A percentile compares a stretch with the other conserved stretches of the same genome.
Evolutionary conservation across 208 protist species (phyloP).

Genomic region (Sergeia podlipaevii): DNA sequence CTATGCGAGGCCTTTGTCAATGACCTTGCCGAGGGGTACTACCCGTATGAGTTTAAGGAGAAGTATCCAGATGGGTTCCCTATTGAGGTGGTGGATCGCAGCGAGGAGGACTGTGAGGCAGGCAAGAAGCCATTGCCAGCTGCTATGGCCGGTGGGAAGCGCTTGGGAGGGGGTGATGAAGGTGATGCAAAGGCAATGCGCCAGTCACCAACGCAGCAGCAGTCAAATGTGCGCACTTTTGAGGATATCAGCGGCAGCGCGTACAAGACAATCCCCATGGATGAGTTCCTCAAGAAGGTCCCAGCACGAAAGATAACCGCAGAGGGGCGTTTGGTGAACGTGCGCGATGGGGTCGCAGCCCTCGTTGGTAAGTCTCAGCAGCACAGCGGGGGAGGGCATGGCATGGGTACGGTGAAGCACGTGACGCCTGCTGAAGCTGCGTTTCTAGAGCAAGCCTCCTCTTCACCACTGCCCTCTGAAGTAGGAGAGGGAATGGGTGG

Average conservation of each 20-base stretch:
- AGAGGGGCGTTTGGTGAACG: conserved; percentile 62
- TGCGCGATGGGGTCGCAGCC: conserved; percentile 46
- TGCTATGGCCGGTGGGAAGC: background rate
- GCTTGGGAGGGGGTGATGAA: too few relatives aligned
- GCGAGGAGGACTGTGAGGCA: conserved; percentile 21
- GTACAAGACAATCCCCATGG: conserved; percentile 15
- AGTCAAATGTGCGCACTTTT: conserved; percentile 19
- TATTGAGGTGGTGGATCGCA: conserved; percentile 78
- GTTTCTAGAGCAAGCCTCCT: background rate
- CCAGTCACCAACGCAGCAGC: background rate
- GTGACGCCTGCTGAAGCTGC: conserved; percentile 42
- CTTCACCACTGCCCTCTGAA: background rate
- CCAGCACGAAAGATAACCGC: conserved; percentile 62
- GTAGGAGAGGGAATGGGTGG: background rate
- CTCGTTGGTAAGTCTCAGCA: conserved; percentile 30
- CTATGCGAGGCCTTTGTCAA: conserved; percentile 85
- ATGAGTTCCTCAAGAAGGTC: conserved; percentile 66
- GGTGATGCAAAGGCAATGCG: background rate
- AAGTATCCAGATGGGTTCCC: conserved; percentile 90
- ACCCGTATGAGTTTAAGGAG: conserved; percentile 93
- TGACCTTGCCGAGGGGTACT: conserved; percentile 92
- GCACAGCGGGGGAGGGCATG: background rate
- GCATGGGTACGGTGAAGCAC: conserved; percentile 32
- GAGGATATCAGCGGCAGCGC: conserved; percentile 12
- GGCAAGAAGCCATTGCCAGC: background rate